Percentiles rank a stretch among this genome's conserved stretches.
These are phyloP conservation scores for Chionographis japonica DNA, from an alignment of 106 monocot genomes.

Conservation along the genomic window DNA sequence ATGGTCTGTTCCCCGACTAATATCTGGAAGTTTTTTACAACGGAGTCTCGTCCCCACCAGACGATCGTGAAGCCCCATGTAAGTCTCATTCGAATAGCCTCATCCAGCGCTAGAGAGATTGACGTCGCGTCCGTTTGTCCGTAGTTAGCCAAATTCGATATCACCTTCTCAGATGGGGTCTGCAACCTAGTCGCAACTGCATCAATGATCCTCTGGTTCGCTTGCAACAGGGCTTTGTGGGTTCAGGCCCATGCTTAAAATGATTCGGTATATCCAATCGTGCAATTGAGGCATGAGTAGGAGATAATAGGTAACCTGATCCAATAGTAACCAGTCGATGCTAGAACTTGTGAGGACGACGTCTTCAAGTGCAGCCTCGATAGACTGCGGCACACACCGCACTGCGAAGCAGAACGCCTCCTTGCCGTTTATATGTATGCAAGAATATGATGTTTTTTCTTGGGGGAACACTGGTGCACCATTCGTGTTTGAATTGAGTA, in stretches of 20 bases:
- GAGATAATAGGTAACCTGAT: conserved; percentile 54
- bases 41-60: conserved; percentile 57
- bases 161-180: conserved; percentile 72
- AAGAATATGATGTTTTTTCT: conserved; percentile 62
- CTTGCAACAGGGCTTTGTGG: conserved; percentile 27
- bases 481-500: conserved; percentile 37
- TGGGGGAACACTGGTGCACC: conserved; percentile 54
- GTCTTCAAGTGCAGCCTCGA: conserved; percentile 59
- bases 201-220: conserved; percentile 88
- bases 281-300: neutral
- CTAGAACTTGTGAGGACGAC: conserved; percentile 53
- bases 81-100: conserved; percentile 76
- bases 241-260: neutral
- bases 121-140: conserved; percentile 95
- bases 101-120: conserved; percentile 87
- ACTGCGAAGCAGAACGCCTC: conserved; percentile 96
- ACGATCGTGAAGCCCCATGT: conserved; percentile 90
- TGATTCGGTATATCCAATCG: neutral
- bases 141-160: conserved; percentile 91
- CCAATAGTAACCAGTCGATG: conserved; percentile 87
- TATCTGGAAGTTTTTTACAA: too few relatives aligned
- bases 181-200: conserved; percentile 72
- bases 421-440: conserved; percentile 93
- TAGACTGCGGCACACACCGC: conserved; percentile 72
- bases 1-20: too few relatives aligned